Evolutionary conservation across 1,139 yeast species (phyloP).

Genomic region (Yamadazyma oceani): DNA sequence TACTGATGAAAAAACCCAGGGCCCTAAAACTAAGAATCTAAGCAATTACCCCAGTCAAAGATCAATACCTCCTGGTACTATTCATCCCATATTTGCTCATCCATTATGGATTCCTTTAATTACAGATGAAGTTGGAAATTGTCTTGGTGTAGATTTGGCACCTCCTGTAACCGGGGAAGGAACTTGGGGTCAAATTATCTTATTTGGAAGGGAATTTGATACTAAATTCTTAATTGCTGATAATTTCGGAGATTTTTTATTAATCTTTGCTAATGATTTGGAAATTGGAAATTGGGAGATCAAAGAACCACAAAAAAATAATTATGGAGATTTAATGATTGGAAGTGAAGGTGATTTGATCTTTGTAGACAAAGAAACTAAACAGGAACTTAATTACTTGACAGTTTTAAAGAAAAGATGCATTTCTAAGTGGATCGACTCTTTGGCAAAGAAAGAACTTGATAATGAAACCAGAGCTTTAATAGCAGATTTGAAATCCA

Average conservation of each 20-base stretch:
- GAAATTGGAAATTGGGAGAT: conserved; percentile 75
- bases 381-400: conserved; percentile 15
- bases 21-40: not conserved
- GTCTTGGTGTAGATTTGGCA: conserved; percentile 83
- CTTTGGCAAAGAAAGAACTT: conserved; percentile 19
- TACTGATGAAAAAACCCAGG: no score
- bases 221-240: conserved; percentile 75
- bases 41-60: conserved; percentile 54
- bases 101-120: conserved; percentile 89
- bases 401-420: conserved; percentile 16
- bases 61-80: conserved; percentile 70
- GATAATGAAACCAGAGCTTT: conserved; percentile 21
- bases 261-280: conserved; percentile 79
- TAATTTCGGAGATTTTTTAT: conserved; percentile 82
- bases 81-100: conserved; percentile 77
- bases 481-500: conserved; percentile 24
- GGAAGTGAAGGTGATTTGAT: conserved; percentile 73
- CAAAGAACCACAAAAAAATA: conserved; percentile 47
- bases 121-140: conserved; percentile 87
- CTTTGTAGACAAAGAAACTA: conserved; percentile 48
- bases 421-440: conserved; percentile 25
- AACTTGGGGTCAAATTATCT: conserved; percentile 76
- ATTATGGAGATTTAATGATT: conserved; percentile 53
- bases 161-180: conserved; percentile 69
- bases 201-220: conserved; percentile 90